phyloP scores from a whole-genome alignment of 257 asterid species.

The Salvia splendens region DNA sequence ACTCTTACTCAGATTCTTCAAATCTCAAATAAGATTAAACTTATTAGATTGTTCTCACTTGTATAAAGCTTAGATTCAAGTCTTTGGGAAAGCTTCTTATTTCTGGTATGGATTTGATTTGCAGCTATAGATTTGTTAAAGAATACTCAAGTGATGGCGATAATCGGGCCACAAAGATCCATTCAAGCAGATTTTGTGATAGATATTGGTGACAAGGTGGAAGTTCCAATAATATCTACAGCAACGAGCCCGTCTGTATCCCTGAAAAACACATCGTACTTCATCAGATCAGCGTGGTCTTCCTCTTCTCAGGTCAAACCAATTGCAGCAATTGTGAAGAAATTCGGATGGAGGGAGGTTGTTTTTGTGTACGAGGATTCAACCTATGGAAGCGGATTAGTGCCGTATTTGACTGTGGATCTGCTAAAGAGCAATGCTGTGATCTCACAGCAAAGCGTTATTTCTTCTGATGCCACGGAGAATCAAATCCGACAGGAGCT shows the following conservation, averaged over 20 bases:
- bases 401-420: conserved; percentile 40
- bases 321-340: conserved; percentile 37
- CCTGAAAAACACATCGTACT: not conserved
- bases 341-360: conserved; percentile 42
- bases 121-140: not conserved
- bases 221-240: too few relatives aligned
- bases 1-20: too few relatives aligned
- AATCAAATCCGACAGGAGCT: conserved; percentile 36
- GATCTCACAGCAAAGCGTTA: conserved; percentile 33
- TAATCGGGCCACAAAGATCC: not conserved
- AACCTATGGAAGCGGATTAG: conserved; percentile 43
- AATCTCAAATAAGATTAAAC: too few relatives aligned
- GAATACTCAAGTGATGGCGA: conserved; percentile 14
- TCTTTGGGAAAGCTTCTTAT: too few relatives aligned
- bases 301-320: conserved; percentile 40
- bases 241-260: not conserved
- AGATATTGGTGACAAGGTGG: too few relatives aligned
- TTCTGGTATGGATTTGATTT: not conserved
- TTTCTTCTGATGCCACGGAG: conserved; percentile 38
- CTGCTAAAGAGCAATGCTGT: conserved; percentile 33
- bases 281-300: conserved; percentile 8
- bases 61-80: too few relatives aligned
- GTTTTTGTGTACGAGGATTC: conserved; percentile 43
- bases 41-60: too few relatives aligned
- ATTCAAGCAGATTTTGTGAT: not conserved